Base-by-base conservation (phyloP, 2,329 filamentous ascomycete genomes). In the Rhexocercosporidium sp. region DNA sequence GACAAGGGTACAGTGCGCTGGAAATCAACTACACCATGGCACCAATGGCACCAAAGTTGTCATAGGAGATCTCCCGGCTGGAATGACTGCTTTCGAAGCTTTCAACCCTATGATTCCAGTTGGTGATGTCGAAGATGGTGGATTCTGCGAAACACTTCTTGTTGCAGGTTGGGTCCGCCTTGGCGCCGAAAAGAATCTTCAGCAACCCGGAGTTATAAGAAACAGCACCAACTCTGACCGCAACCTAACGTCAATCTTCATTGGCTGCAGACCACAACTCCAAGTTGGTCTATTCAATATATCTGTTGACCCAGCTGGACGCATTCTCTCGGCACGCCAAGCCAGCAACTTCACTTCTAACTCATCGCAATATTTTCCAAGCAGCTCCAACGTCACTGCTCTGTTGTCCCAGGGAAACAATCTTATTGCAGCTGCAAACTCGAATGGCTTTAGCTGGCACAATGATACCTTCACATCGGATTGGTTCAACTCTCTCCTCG, bases 401-500 rank as follows among this genome's bases (percentile, higher is more conserved):
- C 18, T 71, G 14, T 60, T 67, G 34, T 12, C 31, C 20, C 22
- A 64, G 37, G 37, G 31, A 16, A 66, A n/a, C 34, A 16, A 20
- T n/a, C 51, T 70, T 7, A 54, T 70, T n/a, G 62, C 63, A 12
- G 16, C 59, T n/a, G 3, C 20, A 14, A 66, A 2, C 1, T 1
- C 11, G 3, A 27, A 34, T 9, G 29, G 46, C 7, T 68, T 70
- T 20, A 39, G 16, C 6, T 86, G 81, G 81, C 86, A 87, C 69
- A 86, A 84, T 64, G 80, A 85, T 51, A 80, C 77, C 0, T 73
- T 79, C 1, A 75, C 83, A 0, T 72, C 70, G 0, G 82, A 84
- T 47, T 85, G 81, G 76, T 73, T 83, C 34, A 84, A 82, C 57
- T 82, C 86, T 37, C 78, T 88, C n/a, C 69, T 85, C 0, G 72